Percentiles rank a stretch among this genome's conserved stretches.
These are phyloP conservation scores for Cyberlindnera maclurae DNA, from an alignment of 805 yeast species.

Conservation along the genomic window DNA sequence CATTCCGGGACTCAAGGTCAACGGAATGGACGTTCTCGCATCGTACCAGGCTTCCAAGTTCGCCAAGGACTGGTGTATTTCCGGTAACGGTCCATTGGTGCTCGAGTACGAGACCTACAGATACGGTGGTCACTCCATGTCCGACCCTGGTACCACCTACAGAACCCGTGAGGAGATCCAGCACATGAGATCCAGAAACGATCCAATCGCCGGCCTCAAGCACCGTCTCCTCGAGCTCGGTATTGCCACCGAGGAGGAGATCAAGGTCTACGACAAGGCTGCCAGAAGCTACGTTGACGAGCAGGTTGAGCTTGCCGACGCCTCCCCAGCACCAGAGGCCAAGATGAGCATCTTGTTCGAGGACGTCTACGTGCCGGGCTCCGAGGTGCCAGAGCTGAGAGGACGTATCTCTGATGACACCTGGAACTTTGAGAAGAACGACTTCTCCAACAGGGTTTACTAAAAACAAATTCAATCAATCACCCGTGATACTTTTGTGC, in stretches of 20 bases:
- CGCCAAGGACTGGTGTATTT: slow-evolving; percentile 92
- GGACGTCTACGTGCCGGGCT: slow-evolving; percentile 93
- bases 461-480: slow-evolving; percentile 1
- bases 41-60: slow-evolving; percentile 92
- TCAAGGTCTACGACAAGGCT: slow-evolving; percentile 90
- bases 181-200: slow-evolving; percentile 98
- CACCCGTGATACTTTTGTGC: too few species aligned
- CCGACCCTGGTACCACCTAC: slow-evolving; percentile 99
- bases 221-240: slow-evolving; percentile 72
- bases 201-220: slow-evolving; percentile 95
- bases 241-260: slow-evolving; percentile 90
- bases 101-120: slow-evolving; percentile 97
- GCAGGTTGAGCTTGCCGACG: slow-evolving; percentile 91
- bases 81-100: slow-evolving; percentile 94
- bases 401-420: slow-evolving; percentile 96
- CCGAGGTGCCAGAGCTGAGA: slow-evolving; percentile 87
- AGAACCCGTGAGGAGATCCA: slow-evolving; percentile 99
- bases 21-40: slow-evolving; percentile 97
- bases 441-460: slow-evolving; percentile 31
- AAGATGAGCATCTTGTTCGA: slow-evolving; percentile 90
- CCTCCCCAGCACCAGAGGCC: slow-evolving; percentile 92
- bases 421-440: slow-evolving; percentile 62
- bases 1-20: slow-evolving; percentile 96
- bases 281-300: slow-evolving; percentile 94
- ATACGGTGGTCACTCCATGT: slow-evolving; percentile 99